phyloP scores from a whole-genome alignment of 176 grass and related monocot genomes.

The Pharus latifolius region DNA sequence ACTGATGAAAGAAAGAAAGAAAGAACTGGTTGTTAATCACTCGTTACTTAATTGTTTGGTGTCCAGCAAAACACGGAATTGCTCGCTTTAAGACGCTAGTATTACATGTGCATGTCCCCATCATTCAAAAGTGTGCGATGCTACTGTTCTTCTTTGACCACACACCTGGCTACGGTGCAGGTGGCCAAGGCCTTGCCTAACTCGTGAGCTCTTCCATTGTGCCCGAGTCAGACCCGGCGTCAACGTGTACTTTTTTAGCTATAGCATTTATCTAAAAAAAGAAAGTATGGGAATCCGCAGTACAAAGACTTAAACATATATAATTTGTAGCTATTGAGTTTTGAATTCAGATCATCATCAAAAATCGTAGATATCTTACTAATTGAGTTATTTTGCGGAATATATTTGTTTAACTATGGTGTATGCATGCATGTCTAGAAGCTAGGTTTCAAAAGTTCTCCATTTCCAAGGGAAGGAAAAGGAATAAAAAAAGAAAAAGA shows the following conservation, averaged over 20 bases:
- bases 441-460: neutral
- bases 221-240: conserved; percentile 24
- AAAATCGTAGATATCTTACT: too few species aligned
- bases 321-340: too few species aligned
- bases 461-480: conserved; percentile 7
- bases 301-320: too few species aligned
- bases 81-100: conserved; percentile 16
- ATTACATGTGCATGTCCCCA: conserved; percentile 23
- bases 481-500: neutral
- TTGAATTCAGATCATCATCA: too few species aligned
- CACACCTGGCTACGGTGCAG: conserved; percentile 14
- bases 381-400: too few species aligned
- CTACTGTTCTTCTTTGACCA: conserved; percentile 27
- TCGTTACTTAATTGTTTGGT: conserved; percentile 25
- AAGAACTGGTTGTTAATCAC: neutral
- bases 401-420: neutral
- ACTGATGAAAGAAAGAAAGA: too few species aligned
- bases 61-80: conserved; percentile 51
- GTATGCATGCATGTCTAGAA: conserved; percentile 6
- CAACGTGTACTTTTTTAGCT: too few species aligned
- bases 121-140: neutral
- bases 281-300: too few species aligned
- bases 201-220: conserved; percentile 8
- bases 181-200: conserved; percentile 32
- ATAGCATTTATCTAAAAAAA: neutral